A percentile compares a stretch with the other conserved stretches of the same genome.
Evolutionary conservation across 306 rosid genomes (phyloP).

Genomic region (Trifolium pratense): DNA sequence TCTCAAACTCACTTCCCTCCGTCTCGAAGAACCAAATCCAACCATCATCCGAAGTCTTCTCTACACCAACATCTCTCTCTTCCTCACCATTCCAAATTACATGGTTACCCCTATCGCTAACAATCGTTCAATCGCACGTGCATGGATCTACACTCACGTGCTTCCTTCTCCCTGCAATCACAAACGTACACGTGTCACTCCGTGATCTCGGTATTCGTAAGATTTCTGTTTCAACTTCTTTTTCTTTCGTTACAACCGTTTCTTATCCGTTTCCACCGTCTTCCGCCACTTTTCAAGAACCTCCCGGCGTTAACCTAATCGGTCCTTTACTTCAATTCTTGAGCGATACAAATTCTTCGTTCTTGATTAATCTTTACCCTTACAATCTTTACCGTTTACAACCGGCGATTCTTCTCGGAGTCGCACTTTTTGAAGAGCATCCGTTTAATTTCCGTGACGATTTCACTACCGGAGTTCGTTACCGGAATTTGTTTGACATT

Average conservation of each 20-base stretch:
- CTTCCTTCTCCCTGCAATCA: conserved; percentile 75
- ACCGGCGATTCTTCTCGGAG: conserved; percentile 69
- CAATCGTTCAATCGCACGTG: conserved; percentile 69
- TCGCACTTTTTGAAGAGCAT: conserved; percentile 72
- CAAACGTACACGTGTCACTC: conserved; percentile 69
- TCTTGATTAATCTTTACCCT: conserved; percentile 82
- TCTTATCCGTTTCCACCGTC: conserved; percentile 80
- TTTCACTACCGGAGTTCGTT: conserved; percentile 71
- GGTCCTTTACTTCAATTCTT: conserved; percentile 74
- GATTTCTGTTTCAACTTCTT: conserved; percentile 76
- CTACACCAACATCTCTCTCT: conserved; percentile 68
- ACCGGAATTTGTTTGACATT: conserved; percentile 76
- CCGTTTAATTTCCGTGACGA: conserved; percentile 86
- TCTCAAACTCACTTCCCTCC: conserved; percentile 56
- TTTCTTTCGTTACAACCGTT: conserved; percentile 63
- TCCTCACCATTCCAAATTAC: conserved; percentile 76
- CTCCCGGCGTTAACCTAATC: conserved; percentile 43
- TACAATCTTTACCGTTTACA: conserved; percentile 71
- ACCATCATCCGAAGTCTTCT: conserved; percentile 60
- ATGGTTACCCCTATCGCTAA: conserved; percentile 61
- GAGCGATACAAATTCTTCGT: conserved; percentile 73
- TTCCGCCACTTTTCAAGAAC: conserved; percentile 62
- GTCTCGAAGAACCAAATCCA: conserved; percentile 67
- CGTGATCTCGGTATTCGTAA: conserved; percentile 69
- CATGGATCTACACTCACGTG: conserved; percentile 73